phyloP scores from a whole-genome alignment of 768 basidiomycete species.

The Inosperma sp. region DNA sequence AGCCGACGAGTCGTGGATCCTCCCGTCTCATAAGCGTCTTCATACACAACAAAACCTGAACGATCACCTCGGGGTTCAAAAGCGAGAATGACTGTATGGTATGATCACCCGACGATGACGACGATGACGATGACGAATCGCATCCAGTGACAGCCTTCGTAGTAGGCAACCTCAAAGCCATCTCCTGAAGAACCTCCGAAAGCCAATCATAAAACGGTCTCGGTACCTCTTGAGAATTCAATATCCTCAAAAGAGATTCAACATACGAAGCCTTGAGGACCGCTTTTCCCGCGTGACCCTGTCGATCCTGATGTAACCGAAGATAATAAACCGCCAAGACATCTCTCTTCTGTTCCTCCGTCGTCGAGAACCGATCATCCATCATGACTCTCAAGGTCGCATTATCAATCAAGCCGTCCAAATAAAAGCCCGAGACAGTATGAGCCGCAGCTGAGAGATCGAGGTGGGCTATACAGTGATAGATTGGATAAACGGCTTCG shows the following conservation, averaged over 20 bases:
- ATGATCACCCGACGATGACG: constrained; percentile 1
- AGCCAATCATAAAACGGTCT: constrained; percentile 31
- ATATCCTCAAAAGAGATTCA: constrained; percentile 27
- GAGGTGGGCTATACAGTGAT: constrained; percentile 23
- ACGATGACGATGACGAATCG: no score
- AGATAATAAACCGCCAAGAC: constrained; percentile 28
- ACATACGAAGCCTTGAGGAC: constrained; percentile 24
- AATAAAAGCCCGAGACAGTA: constrained; percentile 23
- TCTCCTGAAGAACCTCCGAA: constrained; percentile 26
- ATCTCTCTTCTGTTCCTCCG: constrained; percentile 27
- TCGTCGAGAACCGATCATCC: constrained; percentile 28
- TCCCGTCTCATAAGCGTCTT: constrained; percentile 22
- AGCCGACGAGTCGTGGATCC: not conserved
- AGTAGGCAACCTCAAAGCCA: constrained; percentile 14
- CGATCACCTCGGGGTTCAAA: constrained; percentile 20
- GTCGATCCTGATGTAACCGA: constrained; percentile 25
- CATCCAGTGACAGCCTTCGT: no score
- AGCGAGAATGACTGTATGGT: constrained; percentile 6
- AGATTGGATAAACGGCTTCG: constrained; percentile 26
- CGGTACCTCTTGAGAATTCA: constrained; percentile 31
- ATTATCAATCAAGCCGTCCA: constrained; percentile 25
- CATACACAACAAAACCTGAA: constrained; percentile 27
- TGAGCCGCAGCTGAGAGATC: constrained; percentile 22
- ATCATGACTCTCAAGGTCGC: constrained; percentile 29
- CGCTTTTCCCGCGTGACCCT: no score